phyloP scores from a whole-genome alignment of 164 flowering plant genomes.

The Tinospora cordifolia region DNA sequence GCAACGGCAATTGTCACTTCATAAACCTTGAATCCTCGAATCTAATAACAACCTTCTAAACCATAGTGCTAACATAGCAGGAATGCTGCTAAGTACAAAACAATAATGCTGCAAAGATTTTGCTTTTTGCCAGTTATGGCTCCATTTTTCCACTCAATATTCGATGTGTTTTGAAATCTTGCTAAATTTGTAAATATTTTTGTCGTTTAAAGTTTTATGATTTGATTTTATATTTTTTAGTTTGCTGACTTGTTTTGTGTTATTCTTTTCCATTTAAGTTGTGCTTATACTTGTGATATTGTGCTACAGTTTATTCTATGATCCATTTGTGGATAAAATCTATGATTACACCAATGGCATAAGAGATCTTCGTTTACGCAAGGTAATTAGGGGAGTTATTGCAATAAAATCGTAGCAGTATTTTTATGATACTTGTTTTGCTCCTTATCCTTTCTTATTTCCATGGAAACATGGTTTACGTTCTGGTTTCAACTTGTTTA shows the following conservation, averaged over 20 bases:
- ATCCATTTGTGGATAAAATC: slow-evolving; percentile 55
- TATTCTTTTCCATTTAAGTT: slow-evolving; percentile 13
- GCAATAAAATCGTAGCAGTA: background rate
- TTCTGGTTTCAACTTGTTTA: slow-evolving; percentile 4
- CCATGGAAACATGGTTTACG: background rate
- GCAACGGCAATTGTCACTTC: no score
- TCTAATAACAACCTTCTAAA: no score
- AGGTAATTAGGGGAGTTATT: slow-evolving; percentile 36
- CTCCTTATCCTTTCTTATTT: slow-evolving; percentile 3
- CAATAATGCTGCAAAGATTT: no score
- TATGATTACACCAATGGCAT: slow-evolving; percentile 75
- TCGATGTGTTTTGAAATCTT: no score
- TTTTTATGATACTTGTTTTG: background rate
- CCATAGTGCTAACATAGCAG: no score
- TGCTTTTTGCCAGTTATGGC: no score
- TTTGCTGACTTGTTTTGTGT: background rate
- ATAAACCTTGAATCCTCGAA: no score
- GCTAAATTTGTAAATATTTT: no score
- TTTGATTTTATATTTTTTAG: background rate
- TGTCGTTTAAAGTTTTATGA: no score
- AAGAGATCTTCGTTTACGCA: slow-evolving; percentile 45
- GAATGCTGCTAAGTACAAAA: no score
- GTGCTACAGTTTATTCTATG: slow-evolving; percentile 71
- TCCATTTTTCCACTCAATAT: no score
- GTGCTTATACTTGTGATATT: slow-evolving; percentile 13